Percentiles rank a stretch among this genome's conserved stretches.
Conservation (phyloP, 495 filamentous ascomycete genomes). For the Hypoxylon subgilvum region DNA sequence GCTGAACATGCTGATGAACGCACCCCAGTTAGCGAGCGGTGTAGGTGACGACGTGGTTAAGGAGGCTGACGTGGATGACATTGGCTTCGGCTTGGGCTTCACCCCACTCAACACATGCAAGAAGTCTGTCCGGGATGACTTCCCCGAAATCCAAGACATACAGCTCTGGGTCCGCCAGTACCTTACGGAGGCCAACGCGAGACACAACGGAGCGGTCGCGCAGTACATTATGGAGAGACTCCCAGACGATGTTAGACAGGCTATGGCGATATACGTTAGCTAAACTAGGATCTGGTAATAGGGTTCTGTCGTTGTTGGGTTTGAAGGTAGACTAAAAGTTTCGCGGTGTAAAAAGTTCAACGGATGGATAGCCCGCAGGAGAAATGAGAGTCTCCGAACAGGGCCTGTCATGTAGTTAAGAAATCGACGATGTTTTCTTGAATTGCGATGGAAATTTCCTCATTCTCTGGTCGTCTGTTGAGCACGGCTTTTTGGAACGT, state of each 20-base stretch:
- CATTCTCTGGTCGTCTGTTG: no score
- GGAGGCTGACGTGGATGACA: conserved; percentile 90
- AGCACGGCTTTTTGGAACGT: no score
- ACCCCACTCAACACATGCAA: conserved; percentile 89
- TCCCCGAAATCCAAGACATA: conserved; percentile 80
- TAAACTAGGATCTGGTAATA: conserved; percentile 27
- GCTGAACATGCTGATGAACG: conserved; percentile 85
- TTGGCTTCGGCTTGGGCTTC: conserved; percentile 92
- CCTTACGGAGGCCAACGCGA: conserved; percentile 60
- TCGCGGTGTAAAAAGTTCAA: conserved; percentile 14
- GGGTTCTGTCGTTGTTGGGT: no score
- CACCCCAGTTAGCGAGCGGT: conserved; percentile 69
- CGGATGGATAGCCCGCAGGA: conserved; percentile 13
- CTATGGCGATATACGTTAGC: conserved; percentile 50
- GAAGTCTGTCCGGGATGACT: conserved; percentile 69
- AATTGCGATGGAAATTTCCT: no score
- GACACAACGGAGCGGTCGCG: conserved; percentile 48
- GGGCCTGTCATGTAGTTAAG: conserved; percentile 7
- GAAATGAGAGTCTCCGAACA: conserved; percentile 27
- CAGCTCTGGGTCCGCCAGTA: conserved; percentile 79
- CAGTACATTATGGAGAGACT: conserved; percentile 50
- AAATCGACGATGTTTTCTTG: no score
- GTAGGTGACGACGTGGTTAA: conserved; percentile 73
- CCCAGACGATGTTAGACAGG: conserved; percentile 47
- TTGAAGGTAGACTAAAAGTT: conserved; percentile 29